Base-by-base conservation (phyloP, 352 stramenopile species). In the Pythium folliculosum region DNA sequence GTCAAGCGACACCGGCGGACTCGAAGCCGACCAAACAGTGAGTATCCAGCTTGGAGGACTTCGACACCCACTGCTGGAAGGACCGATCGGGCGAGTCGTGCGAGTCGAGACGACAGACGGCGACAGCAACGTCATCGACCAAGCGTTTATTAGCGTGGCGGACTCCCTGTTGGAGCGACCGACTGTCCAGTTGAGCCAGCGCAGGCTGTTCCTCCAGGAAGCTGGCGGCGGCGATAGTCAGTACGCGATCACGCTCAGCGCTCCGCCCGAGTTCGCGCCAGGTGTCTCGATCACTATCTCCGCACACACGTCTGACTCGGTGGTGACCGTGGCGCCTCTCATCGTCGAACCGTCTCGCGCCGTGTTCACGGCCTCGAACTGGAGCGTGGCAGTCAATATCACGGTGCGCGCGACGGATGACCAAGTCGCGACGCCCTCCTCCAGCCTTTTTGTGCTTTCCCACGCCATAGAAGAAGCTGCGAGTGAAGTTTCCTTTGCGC, bases 61-160 rank as follows among this genome's bases (percentile, higher is more conserved):
- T 3, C 2, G 60, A 19, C 80, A 92, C 17, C 83, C 85, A 5
- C 32, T 72, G 21, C 50, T 92, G 3, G 85, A 93, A 71, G 85
- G 83, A 14, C 66, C 78, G 0, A 67, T 92, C 10, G 85, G 82
- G 0, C 63, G 59, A 32, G 58, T 51, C 13, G 55, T 91, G 14
- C 71, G 82, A 4, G 22, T 93, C 16, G 77, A 90, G 5, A 91
- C 80, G 6, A 63, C 84, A 9, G 77, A 90, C 62, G 61, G 12
- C 17, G 35, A 58, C 55, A 68, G 55, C 25, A 60, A 50, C 12
- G 55, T 90, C 14, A 85, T 92, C 21, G 81, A 94, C 48, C 86
- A 92, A 61, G 57, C 27, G 3, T 72, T 77, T 38, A 63, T 86
- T 44, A 71, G 88, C 47, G 70, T 75, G 0, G 82, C 73, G 2